phyloP scores from a whole-genome alignment of 768 basidiomycete species.

The Boletellus sp. region DNA sequence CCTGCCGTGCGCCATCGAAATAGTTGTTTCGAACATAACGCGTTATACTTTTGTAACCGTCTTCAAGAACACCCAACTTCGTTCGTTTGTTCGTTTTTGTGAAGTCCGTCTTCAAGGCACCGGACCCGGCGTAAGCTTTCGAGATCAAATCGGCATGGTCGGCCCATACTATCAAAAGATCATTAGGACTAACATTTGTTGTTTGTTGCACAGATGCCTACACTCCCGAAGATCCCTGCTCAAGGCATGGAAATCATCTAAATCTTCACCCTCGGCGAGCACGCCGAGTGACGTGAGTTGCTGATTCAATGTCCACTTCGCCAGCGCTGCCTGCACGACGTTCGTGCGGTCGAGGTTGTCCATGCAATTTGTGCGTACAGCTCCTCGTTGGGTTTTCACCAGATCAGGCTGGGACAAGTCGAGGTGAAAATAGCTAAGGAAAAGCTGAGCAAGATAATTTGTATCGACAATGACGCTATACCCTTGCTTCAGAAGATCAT shows the following conservation, averaged over 20 bases:
- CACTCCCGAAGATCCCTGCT: conserved; percentile 84
- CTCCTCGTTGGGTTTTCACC: conserved; percentile 63
- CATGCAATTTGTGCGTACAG: conserved; percentile 96
- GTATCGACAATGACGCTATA: conserved; percentile 22
- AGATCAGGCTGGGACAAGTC: conserved; percentile 46
- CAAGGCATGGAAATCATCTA: conserved; percentile 81
- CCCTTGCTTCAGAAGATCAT: conserved; percentile 69
- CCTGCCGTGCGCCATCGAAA: conserved; percentile 90
- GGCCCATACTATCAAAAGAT: conserved; percentile 76
- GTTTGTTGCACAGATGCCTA: conserved; percentile 37
- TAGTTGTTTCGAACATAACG: conserved; percentile 96
- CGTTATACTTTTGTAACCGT: conserved; percentile 78
- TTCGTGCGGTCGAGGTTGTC: conserved; percentile 96
- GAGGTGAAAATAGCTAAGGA: conserved; percentile 71
- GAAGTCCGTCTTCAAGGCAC: conserved; percentile 94
- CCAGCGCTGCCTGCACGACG: conserved; percentile 90
- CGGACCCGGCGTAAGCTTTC: conserved; percentile 90
- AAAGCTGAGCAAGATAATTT: conserved; percentile 5
- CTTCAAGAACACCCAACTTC: conserved; percentile 72
- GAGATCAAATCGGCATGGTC: conserved; percentile 93
- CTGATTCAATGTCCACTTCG: conserved; percentile 74
- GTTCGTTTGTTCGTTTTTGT: conserved; percentile 92
- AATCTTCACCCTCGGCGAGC: conserved; percentile 59
- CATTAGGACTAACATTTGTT: conserved; percentile 1
- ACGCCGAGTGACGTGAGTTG: conserved; percentile 77